Evolutionary conservation across 257 asterid genomes (phyloP).

Genomic region (Datura wrightii): DNA sequence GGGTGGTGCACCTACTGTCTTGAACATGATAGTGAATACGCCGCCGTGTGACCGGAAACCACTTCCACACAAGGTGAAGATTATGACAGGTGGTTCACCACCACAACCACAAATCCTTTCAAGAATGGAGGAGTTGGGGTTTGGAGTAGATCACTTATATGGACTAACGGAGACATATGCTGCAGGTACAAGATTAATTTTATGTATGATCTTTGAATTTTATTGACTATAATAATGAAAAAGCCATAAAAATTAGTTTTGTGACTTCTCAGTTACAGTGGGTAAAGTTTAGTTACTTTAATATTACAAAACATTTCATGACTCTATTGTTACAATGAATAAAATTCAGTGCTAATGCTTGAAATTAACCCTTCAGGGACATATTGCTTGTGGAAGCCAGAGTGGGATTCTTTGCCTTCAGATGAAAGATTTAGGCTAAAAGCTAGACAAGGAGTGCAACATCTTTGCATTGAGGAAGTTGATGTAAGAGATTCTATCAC

Average conservation of each 20-base stretch:
- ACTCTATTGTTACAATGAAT: neutral
- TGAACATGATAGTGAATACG: slow-evolving; percentile 13
- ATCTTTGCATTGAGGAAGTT: slow-evolving; percentile 25
- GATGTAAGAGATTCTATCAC: slow-evolving; percentile 24
- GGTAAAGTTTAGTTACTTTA: slow-evolving; percentile 20
- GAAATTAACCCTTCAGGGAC: neutral
- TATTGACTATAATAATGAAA: neutral
- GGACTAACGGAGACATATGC: slow-evolving; percentile 21
- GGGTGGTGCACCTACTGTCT: slow-evolving; percentile 28
- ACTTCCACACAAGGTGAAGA: slow-evolving; percentile 16
- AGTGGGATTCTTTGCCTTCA: slow-evolving; percentile 29
- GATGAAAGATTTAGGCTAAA: neutral
- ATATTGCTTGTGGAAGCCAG: slow-evolving; percentile 30
- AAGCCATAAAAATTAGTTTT: neutral
- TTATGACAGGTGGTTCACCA: slow-evolving; percentile 13
- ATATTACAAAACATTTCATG: neutral
- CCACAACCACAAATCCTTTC: slow-evolving; percentile 23
- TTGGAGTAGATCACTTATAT: neutral
- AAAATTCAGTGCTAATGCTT: neutral
- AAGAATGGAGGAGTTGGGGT: slow-evolving; percentile 24
- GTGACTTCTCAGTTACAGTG: neutral
- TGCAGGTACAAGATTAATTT: neutral
- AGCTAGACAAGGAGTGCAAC: slow-evolving; percentile 26
- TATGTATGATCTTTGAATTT: neutral
- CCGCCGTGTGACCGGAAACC: neutral